A percentile compares a stretch with the other conserved stretches of the same genome.
Evolutionary conservation across 1,284 basidiomycete genomes (phyloP).

Genomic region (Wolfiporia cocos): DNA sequence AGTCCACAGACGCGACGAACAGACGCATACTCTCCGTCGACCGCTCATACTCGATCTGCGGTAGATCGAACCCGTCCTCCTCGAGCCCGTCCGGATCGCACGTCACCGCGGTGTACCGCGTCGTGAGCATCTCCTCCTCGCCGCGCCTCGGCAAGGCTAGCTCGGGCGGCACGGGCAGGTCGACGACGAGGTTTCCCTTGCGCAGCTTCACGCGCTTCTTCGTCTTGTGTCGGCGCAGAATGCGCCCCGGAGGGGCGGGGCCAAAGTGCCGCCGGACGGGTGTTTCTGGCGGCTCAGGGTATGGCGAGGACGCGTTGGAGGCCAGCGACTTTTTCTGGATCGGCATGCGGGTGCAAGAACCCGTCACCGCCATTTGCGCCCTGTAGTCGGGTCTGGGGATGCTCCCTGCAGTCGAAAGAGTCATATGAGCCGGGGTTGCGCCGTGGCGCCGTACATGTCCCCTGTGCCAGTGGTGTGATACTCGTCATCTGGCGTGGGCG

Average conservation of each 20-base stretch:
- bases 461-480: conserved; percentile 53
- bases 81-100: conserved; percentile 94
- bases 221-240: conserved; percentile 67
- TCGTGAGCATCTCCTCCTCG: conserved; percentile 79
- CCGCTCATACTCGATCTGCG: conserved; percentile 78
- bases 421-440: too few relatives aligned
- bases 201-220: conserved; percentile 70
- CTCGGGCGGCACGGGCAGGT: conserved; percentile 80
- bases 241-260: conserved; percentile 76
- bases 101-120: conserved; percentile 85
- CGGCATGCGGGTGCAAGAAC: conserved; percentile 2
- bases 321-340: conserved; percentile 20
- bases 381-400: conserved; percentile 3
- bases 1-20: too few relatives aligned
- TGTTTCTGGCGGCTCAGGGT: conserved; percentile 25
- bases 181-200: conserved; percentile 83
- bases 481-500: conserved; percentile 64
- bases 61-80: conserved; percentile 74
- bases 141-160: conserved; percentile 79
- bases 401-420: too few relatives aligned
- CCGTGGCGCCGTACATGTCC: conserved; percentile 22
- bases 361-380: not conserved
- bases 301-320: conserved; percentile 13
- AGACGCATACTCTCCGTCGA: conserved; percentile 76
- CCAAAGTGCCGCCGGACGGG: conserved; percentile 71